A percentile compares a stretch with the other conserved stretches of the same genome.
These are phyloP conservation scores for Schizophyllum amplum DNA, from an alignment of 1,284 basidiomycete species.

Conservation along the genomic window DNA sequence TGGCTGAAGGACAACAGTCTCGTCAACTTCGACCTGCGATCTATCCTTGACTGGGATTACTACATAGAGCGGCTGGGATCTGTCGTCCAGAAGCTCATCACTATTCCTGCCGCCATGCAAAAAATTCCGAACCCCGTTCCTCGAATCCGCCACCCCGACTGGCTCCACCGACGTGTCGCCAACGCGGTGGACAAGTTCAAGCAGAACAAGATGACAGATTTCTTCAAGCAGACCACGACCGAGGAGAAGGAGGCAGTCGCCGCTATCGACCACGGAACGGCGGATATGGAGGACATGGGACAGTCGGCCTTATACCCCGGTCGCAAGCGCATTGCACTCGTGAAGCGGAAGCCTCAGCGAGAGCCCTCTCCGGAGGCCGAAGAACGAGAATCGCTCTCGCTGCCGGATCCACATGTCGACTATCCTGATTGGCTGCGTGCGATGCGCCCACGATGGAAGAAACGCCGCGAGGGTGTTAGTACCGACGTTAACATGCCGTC, in stretches of 20 bases:
- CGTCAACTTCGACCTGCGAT: slow-evolving; percentile 84
- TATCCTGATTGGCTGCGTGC: slow-evolving; percentile 80
- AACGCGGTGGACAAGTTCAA: slow-evolving; percentile 94
- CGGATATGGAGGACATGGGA: slow-evolving; percentile 67
- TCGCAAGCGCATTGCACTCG: slow-evolving; percentile 45
- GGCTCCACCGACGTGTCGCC: slow-evolving; percentile 89
- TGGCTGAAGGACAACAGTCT: slow-evolving; percentile 95
- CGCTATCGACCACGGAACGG: slow-evolving; percentile 18
- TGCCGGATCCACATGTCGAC: slow-evolving; percentile 55
- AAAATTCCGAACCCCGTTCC: slow-evolving; percentile 96
- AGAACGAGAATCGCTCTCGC: slow-evolving; percentile 21
- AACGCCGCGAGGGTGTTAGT: slow-evolving; percentile 39
- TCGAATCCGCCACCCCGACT: slow-evolving; percentile 94
- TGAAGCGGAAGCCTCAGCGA: slow-evolving; percentile 41
- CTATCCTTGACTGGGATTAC: slow-evolving; percentile 97
- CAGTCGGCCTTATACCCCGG: slow-evolving; percentile 13
- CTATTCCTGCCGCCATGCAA: slow-evolving; percentile 98
- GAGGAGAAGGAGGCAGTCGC: slow-evolving; percentile 24
- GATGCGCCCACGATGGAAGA: slow-evolving; percentile 79
- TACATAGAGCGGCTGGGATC: slow-evolving; percentile 98
- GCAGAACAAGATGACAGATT: slow-evolving; percentile 95
- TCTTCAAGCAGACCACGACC: slow-evolving; percentile 59
- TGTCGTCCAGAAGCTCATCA: slow-evolving; percentile 98
- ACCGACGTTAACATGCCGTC: slow-evolving; percentile 41
- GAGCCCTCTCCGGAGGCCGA: slow-evolving; percentile 33